These are phyloP conservation scores for Boletus vinaceobasis DNA, from an alignment of 768 basidiomycete species.

Conservation along the genomic window DNA sequence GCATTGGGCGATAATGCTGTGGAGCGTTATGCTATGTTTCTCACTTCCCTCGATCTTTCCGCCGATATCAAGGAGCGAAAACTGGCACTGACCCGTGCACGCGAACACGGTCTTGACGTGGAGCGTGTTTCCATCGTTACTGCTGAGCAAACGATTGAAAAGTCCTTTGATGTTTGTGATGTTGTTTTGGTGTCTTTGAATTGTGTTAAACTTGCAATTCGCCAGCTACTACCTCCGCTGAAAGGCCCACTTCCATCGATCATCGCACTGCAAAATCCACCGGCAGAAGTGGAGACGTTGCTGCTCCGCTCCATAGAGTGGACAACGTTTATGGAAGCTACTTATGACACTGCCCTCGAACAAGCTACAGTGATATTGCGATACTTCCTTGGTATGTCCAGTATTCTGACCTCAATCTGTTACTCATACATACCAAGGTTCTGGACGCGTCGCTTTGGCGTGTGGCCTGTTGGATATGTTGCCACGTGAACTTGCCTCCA, in stretches of 20 bases:
- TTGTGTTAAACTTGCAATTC: constrained; percentile 8
- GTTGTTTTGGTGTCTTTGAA: constrained; percentile 3
- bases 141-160: constrained; percentile 74
- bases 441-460: constrained; percentile 73
- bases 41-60: constrained; percentile 69
- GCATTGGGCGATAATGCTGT: constrained; percentile 89
- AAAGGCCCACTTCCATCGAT: constrained; percentile 61
- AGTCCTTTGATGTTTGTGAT: constrained; percentile 55
- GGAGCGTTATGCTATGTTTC: constrained; percentile 87
- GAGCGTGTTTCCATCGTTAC: constrained; percentile 75
- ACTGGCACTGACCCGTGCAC: constrained; percentile 68
- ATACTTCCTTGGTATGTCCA: constrained; percentile 79
- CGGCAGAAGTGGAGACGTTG: constrained; percentile 56
- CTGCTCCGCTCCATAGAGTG: constrained; percentile 90
- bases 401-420: not conserved
- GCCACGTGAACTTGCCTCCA: constrained; percentile 58
- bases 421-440: constrained; percentile 40
- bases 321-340: constrained; percentile 76
- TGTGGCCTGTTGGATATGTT: constrained; percentile 55
- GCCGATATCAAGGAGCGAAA: constrained; percentile 63
- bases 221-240: constrained; percentile 49
- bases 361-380: constrained; percentile 87
- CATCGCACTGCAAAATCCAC: constrained; percentile 51
- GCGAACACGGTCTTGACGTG: constrained; percentile 82
- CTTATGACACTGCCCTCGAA: constrained; percentile 74